phyloP scores from a whole-genome alignment of 495 filamentous ascomycete genomes.

The Durotheca rogersii region DNA sequence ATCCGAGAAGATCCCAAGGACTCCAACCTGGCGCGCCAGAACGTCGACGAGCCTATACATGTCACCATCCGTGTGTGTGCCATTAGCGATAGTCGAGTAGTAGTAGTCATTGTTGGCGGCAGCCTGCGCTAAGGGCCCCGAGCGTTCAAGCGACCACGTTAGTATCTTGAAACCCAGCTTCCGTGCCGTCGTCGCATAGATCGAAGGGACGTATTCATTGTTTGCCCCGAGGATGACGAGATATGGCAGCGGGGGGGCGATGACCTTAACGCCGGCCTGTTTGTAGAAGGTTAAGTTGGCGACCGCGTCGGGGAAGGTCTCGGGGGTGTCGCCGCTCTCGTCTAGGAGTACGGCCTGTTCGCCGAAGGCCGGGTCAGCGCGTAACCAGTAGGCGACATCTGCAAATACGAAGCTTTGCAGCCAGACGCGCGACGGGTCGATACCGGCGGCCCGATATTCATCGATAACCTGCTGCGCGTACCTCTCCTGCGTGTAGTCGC shows the following conservation, averaged over 20 bases:
- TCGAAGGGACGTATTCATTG: conserved; percentile 44
- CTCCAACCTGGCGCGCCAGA: conserved; percentile 56
- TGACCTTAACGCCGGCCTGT: conserved; percentile 43
- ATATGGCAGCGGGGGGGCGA: conserved; percentile 46
- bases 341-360: conserved; percentile 61
- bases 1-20: conserved; percentile 59
- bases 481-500: conserved; percentile 56
- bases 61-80: conserved; percentile 58
- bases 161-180: conserved; percentile 57
- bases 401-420: conserved; percentile 60
- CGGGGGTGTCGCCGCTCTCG: conserved; percentile 50
- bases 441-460: conserved; percentile 53
- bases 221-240: conserved; percentile 40
- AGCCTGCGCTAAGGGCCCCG: conserved; percentile 52
- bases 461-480: conserved; percentile 62
- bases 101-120: conserved; percentile 52
- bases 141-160: conserved; percentile 63
- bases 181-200: conserved; percentile 50
- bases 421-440: conserved; percentile 58
- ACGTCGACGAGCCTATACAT: conserved; percentile 60
- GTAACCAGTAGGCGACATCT: conserved; percentile 63
- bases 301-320: conserved; percentile 47
- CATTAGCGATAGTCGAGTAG: conserved; percentile 49
- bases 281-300: conserved; percentile 51
- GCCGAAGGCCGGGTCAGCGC: conserved; percentile 55